A percentile compares a stretch with the other conserved stretches of the same genome.
Conservation (phyloP, 768 basidiomycete species). For the Boletus subcaerulescens region DNA sequence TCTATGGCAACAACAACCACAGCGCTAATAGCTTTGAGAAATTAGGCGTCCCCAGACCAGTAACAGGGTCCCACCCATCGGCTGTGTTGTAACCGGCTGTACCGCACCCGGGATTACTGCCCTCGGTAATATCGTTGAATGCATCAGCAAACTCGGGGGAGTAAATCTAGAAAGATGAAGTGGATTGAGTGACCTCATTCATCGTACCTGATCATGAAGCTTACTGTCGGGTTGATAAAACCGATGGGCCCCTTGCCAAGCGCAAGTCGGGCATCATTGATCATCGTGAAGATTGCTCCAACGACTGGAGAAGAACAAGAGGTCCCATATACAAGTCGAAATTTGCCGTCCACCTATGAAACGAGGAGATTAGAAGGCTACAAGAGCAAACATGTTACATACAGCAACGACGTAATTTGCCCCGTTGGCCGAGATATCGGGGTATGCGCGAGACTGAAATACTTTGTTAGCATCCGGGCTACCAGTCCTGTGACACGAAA, state of each 20-base stretch:
- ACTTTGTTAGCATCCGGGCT: conserved; percentile 6
- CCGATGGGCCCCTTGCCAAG: conserved; percentile 30
- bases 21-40: conserved; percentile 38
- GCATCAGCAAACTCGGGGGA: neutral
- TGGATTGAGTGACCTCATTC: neutral
- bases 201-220: neutral
- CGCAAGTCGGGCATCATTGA: conserved; percentile 38
- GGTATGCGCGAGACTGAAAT: conserved; percentile 35
- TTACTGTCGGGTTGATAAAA: conserved; percentile 9
- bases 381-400: conserved; percentile 2
- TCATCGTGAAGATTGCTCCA: conserved; percentile 35
- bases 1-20: conserved; percentile 31
- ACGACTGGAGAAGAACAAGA: conserved; percentile 32
- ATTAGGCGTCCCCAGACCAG: conserved; percentile 45
- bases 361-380: neutral
- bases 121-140: conserved; percentile 44
- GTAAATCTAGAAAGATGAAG: neutral
- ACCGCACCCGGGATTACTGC: conserved; percentile 45
- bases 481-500: neutral
- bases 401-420: conserved; percentile 29
- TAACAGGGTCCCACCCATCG: conserved; percentile 44
- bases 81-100: conserved; percentile 35
- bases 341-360: conserved; percentile 24
- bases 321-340: conserved; percentile 31
- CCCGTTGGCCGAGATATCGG: conserved; percentile 38